Evolutionary conservation across 148 eudicot species (phyloP).

Genomic region (Drosera capensis): DNA sequence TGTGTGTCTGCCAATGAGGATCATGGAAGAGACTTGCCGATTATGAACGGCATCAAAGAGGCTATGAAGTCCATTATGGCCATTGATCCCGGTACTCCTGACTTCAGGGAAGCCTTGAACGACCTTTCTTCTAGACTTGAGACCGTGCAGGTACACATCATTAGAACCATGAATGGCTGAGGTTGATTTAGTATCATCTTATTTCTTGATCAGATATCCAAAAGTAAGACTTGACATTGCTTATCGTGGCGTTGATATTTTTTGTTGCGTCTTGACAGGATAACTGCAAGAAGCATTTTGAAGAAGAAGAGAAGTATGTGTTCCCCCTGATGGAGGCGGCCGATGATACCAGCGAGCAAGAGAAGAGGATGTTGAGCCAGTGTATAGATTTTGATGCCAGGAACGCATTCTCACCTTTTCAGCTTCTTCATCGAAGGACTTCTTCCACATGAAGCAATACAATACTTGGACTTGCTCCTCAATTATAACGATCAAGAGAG

Average conservation of each 20-base stretch:
- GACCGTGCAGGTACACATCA: constrained; percentile 37
- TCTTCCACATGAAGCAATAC: constrained; percentile 60
- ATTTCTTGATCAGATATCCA: too few relatives aligned
- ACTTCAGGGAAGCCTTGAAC: constrained; percentile 38
- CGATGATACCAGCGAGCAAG: constrained; percentile 39
- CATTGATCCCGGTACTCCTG: constrained; percentile 42
- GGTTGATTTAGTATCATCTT: too few relatives aligned
- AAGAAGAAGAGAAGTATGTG: constrained; percentile 59
- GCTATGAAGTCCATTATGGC: constrained; percentile 60
- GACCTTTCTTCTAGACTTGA: constrained; percentile 39
- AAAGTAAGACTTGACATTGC: too few relatives aligned
- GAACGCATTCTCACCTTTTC: constrained; percentile 66
- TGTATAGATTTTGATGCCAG: constrained; percentile 63
- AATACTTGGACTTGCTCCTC: constrained; percentile 54
- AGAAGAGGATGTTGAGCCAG: constrained; percentile 39
- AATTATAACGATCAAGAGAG: constrained; percentile 26
- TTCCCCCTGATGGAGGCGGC: constrained; percentile 72
- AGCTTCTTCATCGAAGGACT: constrained; percentile 71
- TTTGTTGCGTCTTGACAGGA: constrained; percentile 26
- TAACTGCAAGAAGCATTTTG: constrained; percentile 63
- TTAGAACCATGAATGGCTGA: background rate
- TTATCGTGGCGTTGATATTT: too few relatives aligned
- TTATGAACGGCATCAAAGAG: constrained; percentile 90
- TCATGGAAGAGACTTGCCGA: constrained; percentile 67
- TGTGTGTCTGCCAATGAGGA: constrained; percentile 52